phyloP scores from a whole-genome alignment of 345 rosid species.

The Stellera chamaejasme region DNA sequence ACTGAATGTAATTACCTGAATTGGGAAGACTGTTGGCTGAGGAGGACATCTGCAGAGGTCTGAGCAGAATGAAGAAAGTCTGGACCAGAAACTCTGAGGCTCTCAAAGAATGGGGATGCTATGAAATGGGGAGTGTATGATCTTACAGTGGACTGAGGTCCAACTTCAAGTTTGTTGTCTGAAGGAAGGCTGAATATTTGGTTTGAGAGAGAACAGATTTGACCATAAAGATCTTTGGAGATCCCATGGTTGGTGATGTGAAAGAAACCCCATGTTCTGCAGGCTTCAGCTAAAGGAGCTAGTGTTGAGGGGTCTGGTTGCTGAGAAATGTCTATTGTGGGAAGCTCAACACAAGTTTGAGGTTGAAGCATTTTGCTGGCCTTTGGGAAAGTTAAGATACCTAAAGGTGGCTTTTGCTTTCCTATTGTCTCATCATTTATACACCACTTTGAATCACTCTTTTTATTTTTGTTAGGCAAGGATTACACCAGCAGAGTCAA shows the following conservation, averaged over 20 bases:
- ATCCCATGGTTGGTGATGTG: constrained; percentile 32
- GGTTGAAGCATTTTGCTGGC: constrained; percentile 11
- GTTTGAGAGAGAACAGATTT: constrained; percentile 17
- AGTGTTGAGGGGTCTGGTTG: constrained; percentile 18
- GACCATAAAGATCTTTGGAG: constrained; percentile 21
- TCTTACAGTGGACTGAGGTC: constrained; percentile 25
- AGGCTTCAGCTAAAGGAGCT: constrained; percentile 21
- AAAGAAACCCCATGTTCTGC: constrained; percentile 37
- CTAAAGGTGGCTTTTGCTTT: no score
- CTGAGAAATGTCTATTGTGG: constrained; percentile 27
- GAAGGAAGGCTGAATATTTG: constrained; percentile 23
- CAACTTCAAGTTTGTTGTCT: constrained; percentile 23
- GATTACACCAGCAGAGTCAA: no score
- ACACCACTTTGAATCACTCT: no score
- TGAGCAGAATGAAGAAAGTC: constrained; percentile 29
- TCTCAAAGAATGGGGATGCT: constrained; percentile 37
- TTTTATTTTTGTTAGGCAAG: no score
- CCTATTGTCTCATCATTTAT: no score
- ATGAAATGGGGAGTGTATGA: constrained; percentile 33
- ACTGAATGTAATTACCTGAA: constrained; percentile 21
- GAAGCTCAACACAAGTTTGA: constrained; percentile 22
- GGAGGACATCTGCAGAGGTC: constrained; percentile 17
- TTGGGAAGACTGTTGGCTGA: constrained; percentile 12
- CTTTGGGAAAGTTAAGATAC: no score
- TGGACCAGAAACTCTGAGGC: constrained; percentile 28